A percentile compares a stretch with the other conserved stretches of the same genome.
Conservation (phyloP, 345 rosid genomes). For the Eucalyptus melliodora region DNA sequence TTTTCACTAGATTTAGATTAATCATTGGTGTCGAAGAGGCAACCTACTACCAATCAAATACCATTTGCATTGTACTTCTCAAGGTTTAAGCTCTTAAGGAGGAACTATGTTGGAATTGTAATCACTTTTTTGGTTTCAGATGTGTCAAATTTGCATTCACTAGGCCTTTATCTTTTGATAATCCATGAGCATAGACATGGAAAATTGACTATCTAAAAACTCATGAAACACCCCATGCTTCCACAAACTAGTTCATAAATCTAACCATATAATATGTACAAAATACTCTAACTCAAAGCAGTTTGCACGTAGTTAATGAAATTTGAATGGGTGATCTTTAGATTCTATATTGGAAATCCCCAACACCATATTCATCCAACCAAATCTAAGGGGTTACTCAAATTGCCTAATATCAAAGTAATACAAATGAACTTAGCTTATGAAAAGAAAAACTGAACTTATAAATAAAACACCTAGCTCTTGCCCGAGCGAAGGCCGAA, state of each 20-base stretch:
- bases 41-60: background rate
- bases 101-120: background rate
- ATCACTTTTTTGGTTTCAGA: background rate
- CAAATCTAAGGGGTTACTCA: background rate
- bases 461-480: background rate
- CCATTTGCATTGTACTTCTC: background rate
- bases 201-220: background rate
- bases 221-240: background rate
- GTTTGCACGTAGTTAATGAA: background rate
- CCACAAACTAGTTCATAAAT: background rate
- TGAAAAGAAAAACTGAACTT: background rate
- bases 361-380: background rate
- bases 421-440: background rate
- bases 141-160: background rate
- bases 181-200: background rate
- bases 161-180: background rate
- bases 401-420: background rate
- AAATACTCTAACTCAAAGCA: rapidly evolving
- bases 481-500: background rate
- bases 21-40: background rate
- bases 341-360: background rate
- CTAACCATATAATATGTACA: background rate
- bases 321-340: background rate
- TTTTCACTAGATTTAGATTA: background rate
- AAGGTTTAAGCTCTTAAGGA: background rate